Evolutionary conservation across 495 filamentous ascomycete genomes (phyloP).

Genomic region (Penicillium paxilli): DNA sequence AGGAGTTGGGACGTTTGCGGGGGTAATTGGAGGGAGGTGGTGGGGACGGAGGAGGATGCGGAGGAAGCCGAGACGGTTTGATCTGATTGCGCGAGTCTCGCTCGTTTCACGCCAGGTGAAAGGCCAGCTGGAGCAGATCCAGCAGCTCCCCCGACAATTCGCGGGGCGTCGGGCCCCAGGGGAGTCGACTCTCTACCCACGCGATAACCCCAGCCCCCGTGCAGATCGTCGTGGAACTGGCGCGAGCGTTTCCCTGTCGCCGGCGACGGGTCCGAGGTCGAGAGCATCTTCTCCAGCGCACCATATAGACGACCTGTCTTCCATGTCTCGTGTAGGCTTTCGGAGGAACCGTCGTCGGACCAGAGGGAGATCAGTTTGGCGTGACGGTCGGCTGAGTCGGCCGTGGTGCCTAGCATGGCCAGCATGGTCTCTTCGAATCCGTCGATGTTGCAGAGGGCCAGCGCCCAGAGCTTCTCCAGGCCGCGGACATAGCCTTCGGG

Average conservation of each 20-base stretch:
- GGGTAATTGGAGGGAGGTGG: conserved; percentile 49
- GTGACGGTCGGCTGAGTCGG: conserved; percentile 34
- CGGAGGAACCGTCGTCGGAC: conserved; percentile 50
- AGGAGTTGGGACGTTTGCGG: conserved; percentile 63
- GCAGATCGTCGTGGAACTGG: conserved; percentile 32
- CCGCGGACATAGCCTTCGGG: conserved; percentile 50
- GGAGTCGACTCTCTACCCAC: conserved; percentile 32
- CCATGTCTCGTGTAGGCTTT: conserved; percentile 59
- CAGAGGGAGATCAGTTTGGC: conserved; percentile 43
- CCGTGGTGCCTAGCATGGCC: conserved; percentile 39
- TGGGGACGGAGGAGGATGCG: background rate
- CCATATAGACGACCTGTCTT: conserved; percentile 53
- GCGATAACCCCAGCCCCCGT: conserved; percentile 39
- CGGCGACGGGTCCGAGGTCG: conserved; percentile 32
- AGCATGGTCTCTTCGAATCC: conserved; percentile 52
- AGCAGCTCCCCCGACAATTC: conserved; percentile 28
- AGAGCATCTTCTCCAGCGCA: conserved; percentile 56
- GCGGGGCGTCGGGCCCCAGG: conserved; percentile 29
- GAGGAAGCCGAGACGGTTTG: conserved; percentile 17
- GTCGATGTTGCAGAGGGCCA: conserved; percentile 48
- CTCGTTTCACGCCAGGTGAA: conserved; percentile 33
- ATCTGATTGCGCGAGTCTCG: conserved; percentile 22
- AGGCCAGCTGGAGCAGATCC: background rate
- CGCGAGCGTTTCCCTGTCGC: conserved; percentile 38
- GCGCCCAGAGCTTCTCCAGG: conserved; percentile 47